Evolutionary conservation across 768 basidiomycete species (phyloP).

Genomic region (Mycena maculata): DNA sequence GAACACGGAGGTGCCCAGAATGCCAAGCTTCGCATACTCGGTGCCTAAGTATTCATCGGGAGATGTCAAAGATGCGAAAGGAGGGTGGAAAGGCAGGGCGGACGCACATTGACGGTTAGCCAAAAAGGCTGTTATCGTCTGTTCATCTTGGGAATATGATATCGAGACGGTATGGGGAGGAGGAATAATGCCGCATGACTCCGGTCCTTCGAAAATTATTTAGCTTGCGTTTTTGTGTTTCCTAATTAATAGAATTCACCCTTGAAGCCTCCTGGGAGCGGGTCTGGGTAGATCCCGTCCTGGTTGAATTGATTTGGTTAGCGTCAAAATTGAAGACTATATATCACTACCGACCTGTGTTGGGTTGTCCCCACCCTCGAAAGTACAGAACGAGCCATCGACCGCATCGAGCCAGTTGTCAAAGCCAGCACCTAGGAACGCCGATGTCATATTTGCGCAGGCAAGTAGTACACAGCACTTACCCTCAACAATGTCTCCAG

Average conservation of each 20-base stretch:
- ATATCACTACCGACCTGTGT: slow-evolving; percentile 26
- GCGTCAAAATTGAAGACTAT: not conserved
- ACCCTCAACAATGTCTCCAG: slow-evolving; percentile 52
- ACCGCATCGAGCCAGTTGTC: slow-evolving; percentile 56
- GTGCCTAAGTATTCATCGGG: slow-evolving; percentile 4
- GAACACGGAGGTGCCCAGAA: slow-evolving; percentile 51
- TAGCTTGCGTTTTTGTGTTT: not conserved
- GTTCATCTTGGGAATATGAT: slow-evolving; percentile 51
- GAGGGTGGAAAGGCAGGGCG: slow-evolving; percentile 7
- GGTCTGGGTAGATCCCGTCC: slow-evolving; percentile 58
- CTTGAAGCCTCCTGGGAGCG: slow-evolving; percentile 49
- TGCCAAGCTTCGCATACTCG: slow-evolving; percentile 46
- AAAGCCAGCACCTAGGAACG: slow-evolving; percentile 51
- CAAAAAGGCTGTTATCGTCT: slow-evolving; percentile 43
- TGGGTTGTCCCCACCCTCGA: slow-evolving; percentile 58
- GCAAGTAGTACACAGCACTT: not conserved
- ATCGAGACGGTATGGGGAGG: slow-evolving; percentile 48
- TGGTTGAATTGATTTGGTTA: not conserved
- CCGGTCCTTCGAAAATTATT: slow-evolving; percentile 39
- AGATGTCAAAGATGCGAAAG: not conserved
- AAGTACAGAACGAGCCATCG: slow-evolving; percentile 51
- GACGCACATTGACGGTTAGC: slow-evolving; percentile 52
- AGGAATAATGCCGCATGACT: slow-evolving; percentile 50
- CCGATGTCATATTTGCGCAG: not conserved
- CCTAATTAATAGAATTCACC: slow-evolving; percentile 36